phyloP scores from a whole-genome alignment of 306 rosid species.

The Cucumis sativus region DNA sequence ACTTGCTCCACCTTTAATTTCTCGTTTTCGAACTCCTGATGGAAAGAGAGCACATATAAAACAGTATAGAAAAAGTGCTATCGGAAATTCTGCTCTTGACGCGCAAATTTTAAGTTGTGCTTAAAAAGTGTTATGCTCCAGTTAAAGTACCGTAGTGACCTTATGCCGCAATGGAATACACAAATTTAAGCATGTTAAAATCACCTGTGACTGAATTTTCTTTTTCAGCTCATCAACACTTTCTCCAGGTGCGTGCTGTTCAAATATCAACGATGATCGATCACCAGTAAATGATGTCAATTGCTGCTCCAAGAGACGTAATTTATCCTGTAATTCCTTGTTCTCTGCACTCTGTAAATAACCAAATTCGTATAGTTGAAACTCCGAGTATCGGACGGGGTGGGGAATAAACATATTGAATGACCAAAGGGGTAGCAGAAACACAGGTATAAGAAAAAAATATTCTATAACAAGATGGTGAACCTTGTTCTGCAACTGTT shows the following conservation, averaged over 20 bases:
- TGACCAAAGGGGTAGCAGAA: background rate
- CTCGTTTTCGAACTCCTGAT: constrained; percentile 87
- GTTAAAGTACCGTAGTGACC: background rate
- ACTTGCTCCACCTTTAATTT: constrained; percentile 77
- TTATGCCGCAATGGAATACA: background rate
- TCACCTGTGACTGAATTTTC: constrained; percentile 90
- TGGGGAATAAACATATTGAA: background rate
- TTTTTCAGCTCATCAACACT: constrained; percentile 50
- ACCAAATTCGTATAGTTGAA: background rate
- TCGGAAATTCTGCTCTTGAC: background rate
- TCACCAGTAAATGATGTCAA: constrained; percentile 33
- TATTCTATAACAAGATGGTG: background rate
- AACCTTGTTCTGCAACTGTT: constrained; percentile 86
- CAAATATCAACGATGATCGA: constrained; percentile 22
- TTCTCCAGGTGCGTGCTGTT: constrained; percentile 34
- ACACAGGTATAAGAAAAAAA: background rate
- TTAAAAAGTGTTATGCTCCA: background rate
- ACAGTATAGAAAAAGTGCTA: background rate
- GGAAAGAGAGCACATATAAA: background rate
- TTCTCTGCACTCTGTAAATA: constrained; percentile 63
- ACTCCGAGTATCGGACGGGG: background rate
- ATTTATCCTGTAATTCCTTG: constrained; percentile 54
- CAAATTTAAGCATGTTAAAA: background rate
- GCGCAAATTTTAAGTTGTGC: background rate
- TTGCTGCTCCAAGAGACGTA: constrained; percentile 59